Conservation (phyloP, 495 filamentous ascomycete species). For the Podospora australis region DNA sequence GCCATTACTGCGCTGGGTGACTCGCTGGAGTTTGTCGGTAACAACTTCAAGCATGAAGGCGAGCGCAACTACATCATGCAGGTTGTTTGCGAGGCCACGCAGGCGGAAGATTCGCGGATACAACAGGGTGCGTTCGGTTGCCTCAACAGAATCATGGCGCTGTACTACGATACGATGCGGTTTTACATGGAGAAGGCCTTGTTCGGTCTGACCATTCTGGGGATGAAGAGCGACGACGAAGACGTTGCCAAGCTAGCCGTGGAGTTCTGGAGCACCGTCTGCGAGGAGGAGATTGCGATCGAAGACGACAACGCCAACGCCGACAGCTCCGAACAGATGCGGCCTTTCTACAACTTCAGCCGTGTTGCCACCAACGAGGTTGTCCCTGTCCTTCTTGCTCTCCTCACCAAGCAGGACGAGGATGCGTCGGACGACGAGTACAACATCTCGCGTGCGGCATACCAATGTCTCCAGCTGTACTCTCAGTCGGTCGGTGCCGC, state of each 20-base stretch:
- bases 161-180: constrained; percentile 99
- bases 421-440: constrained; percentile 96
- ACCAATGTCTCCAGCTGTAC: constrained; percentile 94
- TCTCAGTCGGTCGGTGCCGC: constrained; percentile 78
- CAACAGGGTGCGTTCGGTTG: constrained; percentile 95
- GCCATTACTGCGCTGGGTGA: constrained; percentile 92
- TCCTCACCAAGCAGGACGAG: constrained; percentile 95
- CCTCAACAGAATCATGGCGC: constrained; percentile 92
- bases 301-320: constrained; percentile 90
- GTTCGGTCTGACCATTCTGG: constrained; percentile 96
- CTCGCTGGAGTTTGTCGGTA: constrained; percentile 94
- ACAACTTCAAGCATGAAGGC: constrained; percentile 98
- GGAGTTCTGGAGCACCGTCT: constrained; percentile 99
- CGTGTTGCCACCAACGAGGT: constrained; percentile 86
- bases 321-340: constrained; percentile 69
- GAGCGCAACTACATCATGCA: constrained; percentile 99
- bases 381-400: constrained; percentile 78
- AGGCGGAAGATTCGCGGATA: constrained; percentile 79
- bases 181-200: constrained; percentile 99
- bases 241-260: constrained; percentile 96
- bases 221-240: constrained; percentile 96
- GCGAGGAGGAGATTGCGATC: constrained; percentile 94
- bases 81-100: constrained; percentile 97
- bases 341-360: constrained; percentile 87
- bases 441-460: constrained; percentile 89